Base-by-base conservation (phyloP, 1,284 basidiomycete species). In the Hypsizygus ulmarius region DNA sequence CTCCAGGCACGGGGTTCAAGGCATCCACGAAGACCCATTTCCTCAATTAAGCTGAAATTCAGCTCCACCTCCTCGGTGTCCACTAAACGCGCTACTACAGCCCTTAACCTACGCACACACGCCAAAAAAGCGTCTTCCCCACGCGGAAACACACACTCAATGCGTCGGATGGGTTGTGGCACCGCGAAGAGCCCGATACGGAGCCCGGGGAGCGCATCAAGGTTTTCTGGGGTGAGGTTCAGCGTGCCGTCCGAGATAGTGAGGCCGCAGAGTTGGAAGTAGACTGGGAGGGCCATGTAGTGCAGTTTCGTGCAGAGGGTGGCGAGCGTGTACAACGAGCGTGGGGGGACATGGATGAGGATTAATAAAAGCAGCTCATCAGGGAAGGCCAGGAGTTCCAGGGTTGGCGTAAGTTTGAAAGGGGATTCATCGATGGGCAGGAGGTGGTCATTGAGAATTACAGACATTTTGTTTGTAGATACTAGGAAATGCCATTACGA, bases 301-400 rank as follows among this genome's bases (percentile, higher is more conserved):
- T 45, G 33, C 5, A 45, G 43, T 29, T 29, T 45, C 5, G 16
- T 36, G 19, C 33, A 45, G 12, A 45, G 27, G n/a, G 43, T 45
- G 2, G 43, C 34, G 34, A 45, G 36, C 27, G 21, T 16, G 9
- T 18, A 45, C 7, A 45, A 34, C 11, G 35, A 33, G n/a, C 28
- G 11, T 18, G 28, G 14, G 9, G 43, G 15, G 18, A 45, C 27
- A 27, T 25, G 27, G 11, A 12, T 19, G 9, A 37, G 34, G 8
- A 45, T 37, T 12, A 28, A 19, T 9, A 45, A 11, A 9, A 45
- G 43, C 11, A 45, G 21, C 12, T 45, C 43, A 9, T 45, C 35
- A 16, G 43, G 43, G 18, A 36, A 45, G 16, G 18, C 34, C 12
- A 45, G 36, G 34, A 45, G 43, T n/a, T n/a, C 21, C 4, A 21